A percentile compares a stretch with the other conserved stretches of the same genome.
These are phyloP conservation scores for Alternaria rosae DNA, from an alignment of 2,329 filamentous ascomycete genomes.

Conservation along the genomic window DNA sequence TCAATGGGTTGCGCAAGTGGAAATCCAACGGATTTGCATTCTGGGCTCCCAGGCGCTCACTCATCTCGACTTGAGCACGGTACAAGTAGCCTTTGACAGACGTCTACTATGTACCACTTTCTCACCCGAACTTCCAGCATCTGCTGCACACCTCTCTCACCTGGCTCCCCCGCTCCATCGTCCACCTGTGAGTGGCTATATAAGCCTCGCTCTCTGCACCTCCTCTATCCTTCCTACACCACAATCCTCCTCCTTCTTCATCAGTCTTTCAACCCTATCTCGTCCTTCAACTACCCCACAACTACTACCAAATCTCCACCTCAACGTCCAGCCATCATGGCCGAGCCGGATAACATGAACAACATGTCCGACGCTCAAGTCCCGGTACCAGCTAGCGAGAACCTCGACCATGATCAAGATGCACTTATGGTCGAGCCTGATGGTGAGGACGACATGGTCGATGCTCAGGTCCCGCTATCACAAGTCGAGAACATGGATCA, in stretches of 20 bases:
- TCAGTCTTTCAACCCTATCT: background rate
- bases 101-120: background rate
- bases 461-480: background rate
- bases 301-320: background rate
- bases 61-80: background rate
- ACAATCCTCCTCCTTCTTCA: background rate
- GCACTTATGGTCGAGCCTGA: background rate
- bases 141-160: background rate
- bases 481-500: background rate
- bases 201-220: background rate
- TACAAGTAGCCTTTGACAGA: background rate
- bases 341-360: constrained; percentile 1
- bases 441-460: background rate
- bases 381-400: background rate
- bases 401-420: background rate
- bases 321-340: background rate
- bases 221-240: constrained; percentile 4
- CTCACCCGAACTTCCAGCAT: background rate
- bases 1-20: background rate
- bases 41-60: background rate
- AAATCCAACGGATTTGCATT: background rate
- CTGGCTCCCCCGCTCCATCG: background rate
- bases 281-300: background rate
- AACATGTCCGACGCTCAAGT: constrained; percentile 3
- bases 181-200: background rate